Conservation (phyloP, 1,139 yeast genomes). For the Diutina ranongensis region DNA sequence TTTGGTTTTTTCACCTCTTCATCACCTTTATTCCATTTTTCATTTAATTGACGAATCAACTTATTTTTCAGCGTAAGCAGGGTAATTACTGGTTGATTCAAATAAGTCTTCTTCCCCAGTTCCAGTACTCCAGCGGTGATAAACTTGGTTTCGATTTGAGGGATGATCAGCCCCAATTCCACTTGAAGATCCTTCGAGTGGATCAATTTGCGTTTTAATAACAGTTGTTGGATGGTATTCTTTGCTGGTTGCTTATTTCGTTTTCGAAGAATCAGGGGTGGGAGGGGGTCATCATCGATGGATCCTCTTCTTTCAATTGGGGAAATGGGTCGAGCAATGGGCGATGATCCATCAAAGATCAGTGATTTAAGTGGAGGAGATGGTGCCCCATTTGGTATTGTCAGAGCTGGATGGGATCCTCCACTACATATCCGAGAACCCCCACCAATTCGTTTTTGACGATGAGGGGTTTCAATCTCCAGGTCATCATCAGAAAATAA, state of each 20-base stretch:
- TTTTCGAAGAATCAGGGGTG: neutral
- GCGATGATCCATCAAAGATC: neutral
- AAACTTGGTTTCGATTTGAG: neutral
- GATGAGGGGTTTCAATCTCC: conserved; percentile 3
- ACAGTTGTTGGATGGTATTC: conserved; percentile 4
- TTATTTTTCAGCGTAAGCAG: conserved; percentile 1
- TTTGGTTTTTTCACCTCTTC: neutral
- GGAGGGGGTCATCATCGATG: conserved; percentile 2
- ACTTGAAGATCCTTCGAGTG: neutral
- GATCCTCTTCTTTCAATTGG: neutral
- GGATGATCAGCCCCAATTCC: neutral
- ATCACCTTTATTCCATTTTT: neutral
- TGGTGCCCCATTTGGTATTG: neutral
- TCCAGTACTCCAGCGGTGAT: conserved; percentile 2
- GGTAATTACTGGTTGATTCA: conserved; percentile 1
- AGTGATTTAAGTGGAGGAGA: neutral
- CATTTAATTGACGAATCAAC: conserved; percentile 1
- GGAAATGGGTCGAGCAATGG: neutral
- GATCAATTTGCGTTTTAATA: conserved; percentile 2
- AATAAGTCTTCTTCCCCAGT: conserved; percentile 4
- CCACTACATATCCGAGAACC: neutral
- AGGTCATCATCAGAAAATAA: conserved; percentile 5
- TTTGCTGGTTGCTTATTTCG: neutral
- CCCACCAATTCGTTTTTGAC: neutral
- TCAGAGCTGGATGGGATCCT: neutral